Base-by-base conservation (phyloP, 495 filamentous ascomycete genomes). In the Trichoderma erinaceum region DNA sequence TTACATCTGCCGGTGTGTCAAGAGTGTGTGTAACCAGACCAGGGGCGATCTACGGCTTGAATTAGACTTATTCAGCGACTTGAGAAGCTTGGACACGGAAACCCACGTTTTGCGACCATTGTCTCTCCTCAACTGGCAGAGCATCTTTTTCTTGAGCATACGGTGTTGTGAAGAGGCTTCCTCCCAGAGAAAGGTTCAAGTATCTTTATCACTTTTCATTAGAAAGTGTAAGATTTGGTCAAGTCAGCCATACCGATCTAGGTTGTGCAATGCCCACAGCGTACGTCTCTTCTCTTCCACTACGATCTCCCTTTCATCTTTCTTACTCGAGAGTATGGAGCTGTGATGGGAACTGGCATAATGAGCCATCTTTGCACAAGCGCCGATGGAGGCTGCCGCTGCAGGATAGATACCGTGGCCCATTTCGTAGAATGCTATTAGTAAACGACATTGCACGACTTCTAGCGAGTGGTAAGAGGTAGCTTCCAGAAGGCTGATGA, bases 381-480 rank as follows among this genome's bases (percentile, higher is more conserved):
- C 63, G 27, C 63, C 63, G 4, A 65, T 38, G 25, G 63, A 65
- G 4, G 63, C 25, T 10, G 63, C 63, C 16, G 63, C 63, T 35
- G 63, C 63, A 16, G 63, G 63, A 65, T 65, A 65, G 27, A 65
- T 65, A 16, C 29, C 63, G 27, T 65, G 63, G 63, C 63, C 63
- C 29, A 65, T 65, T 38, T 65, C 63, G 25, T 65, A 65, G 29
- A 65, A 65, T 7, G 63, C 25, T 8, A 65, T 38, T 10, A 65
- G 27, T 6, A 65, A 13, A 18, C 63, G 63, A 25, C 63, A 65
- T 38, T 65, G 63, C 25, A 65, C 25, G 18, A 25, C 63, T 38
- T 65, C 63, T 10, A 65, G 21, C 11, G 63, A 65, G 63, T 65
- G 63, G 32, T 65, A 65, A n/a, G 63, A 65, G 4, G 63, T 32